Evolutionary conservation across 2,329 filamentous ascomycete species (phyloP).

Genomic region (Arthrobotrys megalospora): DNA sequence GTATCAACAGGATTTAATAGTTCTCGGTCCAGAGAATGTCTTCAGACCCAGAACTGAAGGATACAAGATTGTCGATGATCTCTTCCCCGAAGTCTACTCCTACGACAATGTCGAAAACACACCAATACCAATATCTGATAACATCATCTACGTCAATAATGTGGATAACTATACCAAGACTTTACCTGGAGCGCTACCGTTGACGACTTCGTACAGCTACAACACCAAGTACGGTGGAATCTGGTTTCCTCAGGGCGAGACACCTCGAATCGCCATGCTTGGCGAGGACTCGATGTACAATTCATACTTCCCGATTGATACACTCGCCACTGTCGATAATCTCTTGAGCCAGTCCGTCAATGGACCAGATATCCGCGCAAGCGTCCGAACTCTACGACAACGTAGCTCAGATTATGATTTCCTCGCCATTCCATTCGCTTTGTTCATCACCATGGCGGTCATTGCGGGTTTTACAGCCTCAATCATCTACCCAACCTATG

Average conservation of each 20-base stretch:
- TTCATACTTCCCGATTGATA: background rate
- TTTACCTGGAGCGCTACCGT: background rate
- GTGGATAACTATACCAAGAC: conserved; percentile 51
- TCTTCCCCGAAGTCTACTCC: conserved; percentile 36
- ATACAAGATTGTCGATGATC: conserved; percentile 12
- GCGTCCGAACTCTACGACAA: conserved; percentile 75
- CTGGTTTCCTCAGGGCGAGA: conserved; percentile 27
- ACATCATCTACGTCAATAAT: conserved; percentile 34
- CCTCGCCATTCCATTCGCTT: conserved; percentile 33
- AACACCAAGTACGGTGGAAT: conserved; percentile 30
- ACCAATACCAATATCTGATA: background rate
- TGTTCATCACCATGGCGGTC: conserved; percentile 80
- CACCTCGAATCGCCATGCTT: conserved; percentile 23
- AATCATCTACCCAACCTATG: conserved; percentile 82
- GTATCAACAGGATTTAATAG: conserved; percentile 9
- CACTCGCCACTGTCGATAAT: conserved; percentile 29
- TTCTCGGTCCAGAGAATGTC: conserved; percentile 37
- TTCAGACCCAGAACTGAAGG: conserved; percentile 32
- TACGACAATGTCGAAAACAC: background rate
- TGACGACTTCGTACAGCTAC: background rate
- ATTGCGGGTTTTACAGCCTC: conserved; percentile 86
- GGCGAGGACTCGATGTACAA: background rate
- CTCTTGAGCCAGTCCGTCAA: conserved; percentile 32
- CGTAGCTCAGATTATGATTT: conserved; percentile 83
- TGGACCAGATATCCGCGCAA: conserved; percentile 34